Evolutionary conservation across 768 basidiomycete genomes (phyloP).

Genomic region (Neoboletus brunneissimus): DNA sequence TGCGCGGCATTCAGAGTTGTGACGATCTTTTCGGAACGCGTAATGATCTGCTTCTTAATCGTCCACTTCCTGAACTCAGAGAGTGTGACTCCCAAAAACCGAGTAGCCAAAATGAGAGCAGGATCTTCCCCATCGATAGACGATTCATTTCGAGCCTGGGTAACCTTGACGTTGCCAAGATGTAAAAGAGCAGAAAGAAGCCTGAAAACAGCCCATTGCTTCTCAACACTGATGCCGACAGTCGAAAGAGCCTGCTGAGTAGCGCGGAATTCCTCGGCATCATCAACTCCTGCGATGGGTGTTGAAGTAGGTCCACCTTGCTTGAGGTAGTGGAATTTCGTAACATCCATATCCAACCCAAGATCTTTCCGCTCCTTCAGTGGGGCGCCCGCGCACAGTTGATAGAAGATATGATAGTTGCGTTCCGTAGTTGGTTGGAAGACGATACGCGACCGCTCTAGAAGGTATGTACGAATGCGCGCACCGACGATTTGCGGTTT

Average conservation of each 20-base stretch:
- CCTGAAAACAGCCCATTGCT: slow-evolving; percentile 97
- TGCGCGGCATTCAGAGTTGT: slow-evolving; percentile 82
- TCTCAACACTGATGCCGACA: slow-evolving; percentile 95
- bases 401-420: slow-evolving; percentile 99
- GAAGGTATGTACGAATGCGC: slow-evolving; percentile 95
- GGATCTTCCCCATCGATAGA: slow-evolving; percentile 80
- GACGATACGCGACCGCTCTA: slow-evolving; percentile 96
- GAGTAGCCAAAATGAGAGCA: slow-evolving; percentile 75
- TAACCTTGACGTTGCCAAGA: slow-evolving; percentile 96
- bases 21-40: slow-evolving; percentile 93
- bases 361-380: slow-evolving; percentile 94
- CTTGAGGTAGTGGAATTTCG: slow-evolving; percentile 87
- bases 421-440: slow-evolving; percentile 96
- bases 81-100: slow-evolving; percentile 85
- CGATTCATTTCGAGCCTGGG: slow-evolving; percentile 76
- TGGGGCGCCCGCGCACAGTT: slow-evolving; percentile 95
- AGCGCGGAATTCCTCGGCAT: slow-evolving; percentile 89
- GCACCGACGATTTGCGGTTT: slow-evolving; percentile 97
- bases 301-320: slow-evolving; percentile 89
- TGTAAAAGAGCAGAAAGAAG: slow-evolving; percentile 91
- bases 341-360: slow-evolving; percentile 80
- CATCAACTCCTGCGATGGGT: slow-evolving; percentile 90
- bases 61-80: slow-evolving; percentile 99
- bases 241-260: slow-evolving; percentile 96
- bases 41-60: slow-evolving; percentile 94